A percentile compares a stretch with the other conserved stretches of the same genome.
phyloP scores from a whole-genome alignment of 1,284 basidiomycete species.

The Ceratorhiza oryzae-sativae region DNA sequence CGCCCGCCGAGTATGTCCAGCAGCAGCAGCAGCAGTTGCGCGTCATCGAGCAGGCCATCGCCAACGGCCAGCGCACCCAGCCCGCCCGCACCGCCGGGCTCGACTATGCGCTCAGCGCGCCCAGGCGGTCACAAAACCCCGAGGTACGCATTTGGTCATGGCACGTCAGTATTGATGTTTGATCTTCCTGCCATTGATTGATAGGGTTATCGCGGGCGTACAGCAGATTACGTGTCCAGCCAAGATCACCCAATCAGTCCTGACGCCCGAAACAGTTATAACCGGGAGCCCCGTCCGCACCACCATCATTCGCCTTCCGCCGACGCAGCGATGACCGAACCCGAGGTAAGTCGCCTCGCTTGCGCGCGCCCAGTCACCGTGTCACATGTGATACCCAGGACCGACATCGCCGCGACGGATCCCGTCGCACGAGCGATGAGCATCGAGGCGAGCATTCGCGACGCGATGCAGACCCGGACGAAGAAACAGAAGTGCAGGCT shows the following conservation, averaged over 20 bases:
- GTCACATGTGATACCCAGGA: slow-evolving; percentile 29
- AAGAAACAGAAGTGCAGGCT: slow-evolving; percentile 34
- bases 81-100: slow-evolving; percentile 25
- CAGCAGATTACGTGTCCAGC: slow-evolving; percentile 35
- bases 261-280: slow-evolving; percentile 34
- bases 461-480: slow-evolving; percentile 8
- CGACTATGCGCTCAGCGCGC: slow-evolving; percentile 24
- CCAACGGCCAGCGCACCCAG: slow-evolving; percentile 34
- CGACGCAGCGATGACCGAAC: slow-evolving; percentile 24
- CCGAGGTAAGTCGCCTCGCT: slow-evolving; percentile 20
- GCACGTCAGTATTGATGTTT: slow-evolving; percentile 22
- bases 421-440: slow-evolving; percentile 23
- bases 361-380: background rate
- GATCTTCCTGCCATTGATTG: slow-evolving; percentile 34
- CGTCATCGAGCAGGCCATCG: slow-evolving; percentile 28
- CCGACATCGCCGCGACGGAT: slow-evolving; percentile 27
- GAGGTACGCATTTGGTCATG: slow-evolving; percentile 6
- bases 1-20: slow-evolving; percentile 12
- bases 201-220: slow-evolving; percentile 39
- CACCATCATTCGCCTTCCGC: slow-evolving; percentile 33
- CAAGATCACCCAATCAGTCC: slow-evolving; percentile 34
- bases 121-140: slow-evolving; percentile 1
- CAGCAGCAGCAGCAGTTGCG: slow-evolving; percentile 29
- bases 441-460: background rate
- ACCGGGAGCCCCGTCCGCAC: slow-evolving; percentile 25